Evolutionary conservation across 495 filamentous ascomycete species (phyloP), one percentile per base, ranked within the genome.

Genomic region (Neurospora tetraspora): DNA sequence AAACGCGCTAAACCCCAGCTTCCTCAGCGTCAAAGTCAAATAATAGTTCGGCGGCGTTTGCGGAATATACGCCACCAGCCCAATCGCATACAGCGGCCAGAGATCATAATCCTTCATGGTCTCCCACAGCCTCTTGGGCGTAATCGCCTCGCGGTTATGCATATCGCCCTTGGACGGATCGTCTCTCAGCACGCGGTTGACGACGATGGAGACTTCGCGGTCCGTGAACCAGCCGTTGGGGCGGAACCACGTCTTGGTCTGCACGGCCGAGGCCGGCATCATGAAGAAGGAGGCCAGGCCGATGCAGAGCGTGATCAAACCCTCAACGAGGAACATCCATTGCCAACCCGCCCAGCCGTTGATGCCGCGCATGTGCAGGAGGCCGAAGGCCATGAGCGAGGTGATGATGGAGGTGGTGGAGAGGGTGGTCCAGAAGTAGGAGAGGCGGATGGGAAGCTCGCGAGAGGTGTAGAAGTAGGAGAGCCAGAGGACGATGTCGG

Each of bases 381-480:
- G 80, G 1, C 80, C 87, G 27, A 86, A 86, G 0, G 86, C 87
- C 2, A 89, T 78, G 1, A 89, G 79, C 3, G 85, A 83, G 0
- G 86, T 87, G 47, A 87, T 76, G 39, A 88, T 83, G 14, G 83
- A 80, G 0, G 87, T 86, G 16, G 83, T 77, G 31, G 86, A 86
- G 42, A 88, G 77, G 0, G 86, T 71, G 20, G 85, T 85, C 87
- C 86, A 89, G 78, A 89, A 89, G 69, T 84, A 83, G 18, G 27
- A 65, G 42, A 92, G 83, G 0, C 91, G 86, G 65, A 89, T 85
- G 0, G 91, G 90, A 5, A 93, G 81, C 77, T 91, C 90, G 39
- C 85, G 85, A 16, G 86, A 87, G 38, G 86, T 92, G 82, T 91
- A 93, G 81, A 89, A 93, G 81, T 92, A 93, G 0, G 88, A 90